Evolutionary conservation across 495 filamentous ascomycete species (phyloP).

Genomic region (Aspergillus coremiiformis): DNA sequence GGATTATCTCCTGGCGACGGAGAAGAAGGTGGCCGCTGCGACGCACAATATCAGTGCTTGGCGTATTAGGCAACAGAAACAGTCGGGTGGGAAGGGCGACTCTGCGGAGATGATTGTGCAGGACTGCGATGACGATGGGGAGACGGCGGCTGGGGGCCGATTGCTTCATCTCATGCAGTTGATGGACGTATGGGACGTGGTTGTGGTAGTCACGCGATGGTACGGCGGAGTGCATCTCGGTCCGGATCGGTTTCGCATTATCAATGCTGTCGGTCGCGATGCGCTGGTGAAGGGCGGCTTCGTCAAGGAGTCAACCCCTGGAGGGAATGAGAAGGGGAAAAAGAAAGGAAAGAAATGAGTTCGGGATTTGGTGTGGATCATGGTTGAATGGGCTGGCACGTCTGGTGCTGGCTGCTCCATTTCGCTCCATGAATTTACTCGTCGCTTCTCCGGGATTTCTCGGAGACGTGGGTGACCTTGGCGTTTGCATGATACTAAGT

Average conservation of each 20-base stretch:
- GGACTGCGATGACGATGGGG: conserved; percentile 94
- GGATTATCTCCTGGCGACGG: conserved; percentile 63
- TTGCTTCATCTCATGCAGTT: conserved; percentile 84
- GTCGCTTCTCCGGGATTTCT: neutral
- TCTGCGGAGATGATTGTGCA: conserved; percentile 55
- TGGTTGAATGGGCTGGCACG: neutral
- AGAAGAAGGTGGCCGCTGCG: conserved; percentile 74
- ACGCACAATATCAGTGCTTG: conserved; percentile 86
- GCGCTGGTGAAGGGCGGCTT: conserved; percentile 74
- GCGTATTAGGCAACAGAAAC: conserved; percentile 45
- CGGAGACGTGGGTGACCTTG: neutral
- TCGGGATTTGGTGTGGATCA: neutral
- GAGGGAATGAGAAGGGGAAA: conserved; percentile 41
- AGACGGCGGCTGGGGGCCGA: conserved; percentile 84
- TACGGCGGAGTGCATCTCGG: conserved; percentile 87
- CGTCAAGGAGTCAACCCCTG: conserved; percentile 34
- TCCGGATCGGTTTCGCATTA: conserved; percentile 80
- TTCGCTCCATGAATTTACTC: neutral
- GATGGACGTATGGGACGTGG: conserved; percentile 87
- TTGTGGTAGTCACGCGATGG: conserved; percentile 94
- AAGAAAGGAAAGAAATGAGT: conserved; percentile 53
- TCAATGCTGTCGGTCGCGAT: conserved; percentile 79
- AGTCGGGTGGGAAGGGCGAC: conserved; percentile 21
- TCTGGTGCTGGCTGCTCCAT: neutral
- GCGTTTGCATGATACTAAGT: neutral